phyloP scores from a whole-genome alignment of 2,329 filamentous ascomycete genomes.

The Pyrenochaeta sp. region DNA sequence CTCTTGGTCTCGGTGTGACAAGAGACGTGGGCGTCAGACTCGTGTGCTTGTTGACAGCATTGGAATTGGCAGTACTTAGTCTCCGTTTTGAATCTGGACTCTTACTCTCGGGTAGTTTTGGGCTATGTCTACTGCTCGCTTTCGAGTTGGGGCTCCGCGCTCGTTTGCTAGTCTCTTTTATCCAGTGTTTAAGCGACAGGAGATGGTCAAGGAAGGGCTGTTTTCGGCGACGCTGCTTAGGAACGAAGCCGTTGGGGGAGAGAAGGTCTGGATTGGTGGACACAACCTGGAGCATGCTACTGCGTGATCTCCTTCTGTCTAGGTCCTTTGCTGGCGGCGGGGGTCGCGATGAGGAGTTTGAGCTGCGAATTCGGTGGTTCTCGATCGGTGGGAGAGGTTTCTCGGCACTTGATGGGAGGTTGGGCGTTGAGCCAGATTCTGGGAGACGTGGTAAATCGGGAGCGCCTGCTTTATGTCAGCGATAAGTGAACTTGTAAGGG shows the following conservation, averaged over 20 bases:
- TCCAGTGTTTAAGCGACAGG: slow-evolving; percentile 75
- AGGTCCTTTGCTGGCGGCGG: slow-evolving; percentile 85
- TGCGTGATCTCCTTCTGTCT: slow-evolving; percentile 72
- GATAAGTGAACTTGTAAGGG: background rate
- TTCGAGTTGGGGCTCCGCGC: slow-evolving; percentile 47
- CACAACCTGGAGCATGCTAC: slow-evolving; percentile 87
- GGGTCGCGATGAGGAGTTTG: slow-evolving; percentile 80
- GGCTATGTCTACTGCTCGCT: slow-evolving; percentile 44
- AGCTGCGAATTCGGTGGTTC: slow-evolving; percentile 78
- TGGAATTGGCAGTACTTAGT: slow-evolving; percentile 45
- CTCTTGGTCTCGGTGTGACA: slow-evolving; percentile 48
- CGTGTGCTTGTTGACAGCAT: slow-evolving; percentile 47
- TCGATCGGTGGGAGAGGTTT: slow-evolving; percentile 75
- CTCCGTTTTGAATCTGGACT: slow-evolving; percentile 44
- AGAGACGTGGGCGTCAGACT: slow-evolving; percentile 50
- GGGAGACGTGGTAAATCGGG: slow-evolving; percentile 81
- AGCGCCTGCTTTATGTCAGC: slow-evolving; percentile 54
- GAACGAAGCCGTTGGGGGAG: slow-evolving; percentile 64
- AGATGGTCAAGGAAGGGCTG: slow-evolving; percentile 73
- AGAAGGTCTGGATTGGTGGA: slow-evolving; percentile 72
- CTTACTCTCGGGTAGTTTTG: slow-evolving; percentile 38
- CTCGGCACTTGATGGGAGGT: slow-evolving; percentile 43
- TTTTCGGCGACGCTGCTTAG: slow-evolving; percentile 64
- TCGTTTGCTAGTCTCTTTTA: slow-evolving; percentile 66
- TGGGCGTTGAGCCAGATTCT: slow-evolving; percentile 62